Percentiles rank a stretch among this genome's conserved stretches.
Evolutionary conservation across 2,329 filamentous ascomycete species (phyloP).

Genomic region (Diaporthe citrichinensis): DNA sequence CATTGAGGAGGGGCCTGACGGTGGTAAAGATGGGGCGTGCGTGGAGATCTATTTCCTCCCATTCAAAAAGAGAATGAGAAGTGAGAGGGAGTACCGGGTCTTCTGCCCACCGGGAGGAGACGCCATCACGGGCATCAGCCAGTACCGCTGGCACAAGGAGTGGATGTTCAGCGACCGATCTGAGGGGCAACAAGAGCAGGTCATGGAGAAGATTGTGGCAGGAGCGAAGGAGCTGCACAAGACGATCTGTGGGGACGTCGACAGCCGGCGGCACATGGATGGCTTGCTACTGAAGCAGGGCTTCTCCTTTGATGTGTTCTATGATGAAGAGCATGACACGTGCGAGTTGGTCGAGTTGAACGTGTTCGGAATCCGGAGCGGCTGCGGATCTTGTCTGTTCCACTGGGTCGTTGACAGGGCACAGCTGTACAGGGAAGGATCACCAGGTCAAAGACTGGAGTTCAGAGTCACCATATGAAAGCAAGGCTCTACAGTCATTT

Average conservation of each 20-base stretch:
- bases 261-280: neutral
- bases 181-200: neutral
- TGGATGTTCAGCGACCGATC: no score
- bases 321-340: neutral
- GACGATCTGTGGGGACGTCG: neutral
- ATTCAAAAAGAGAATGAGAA: no score
- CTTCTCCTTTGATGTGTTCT: slow-evolving; percentile 2
- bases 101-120: no score
- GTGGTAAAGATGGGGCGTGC: no score
- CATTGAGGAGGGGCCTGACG: no score
- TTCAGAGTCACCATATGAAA: neutral
- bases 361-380: slow-evolving; percentile 15
- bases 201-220: neutral
- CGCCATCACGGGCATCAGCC: no score
- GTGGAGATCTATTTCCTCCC: no score
- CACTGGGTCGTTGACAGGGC: neutral
- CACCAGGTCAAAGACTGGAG: neutral
- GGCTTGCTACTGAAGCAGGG: neutral
- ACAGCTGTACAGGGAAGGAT: neutral
- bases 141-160: no score
- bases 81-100: no score
- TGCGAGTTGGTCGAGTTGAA: slow-evolving; percentile 9
- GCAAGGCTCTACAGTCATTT: no score
- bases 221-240: slow-evolving; percentile 6
- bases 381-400: slow-evolving; percentile 2